Conservation (phyloP, 306 rosid species). For the Lotus japonicus region DNA sequence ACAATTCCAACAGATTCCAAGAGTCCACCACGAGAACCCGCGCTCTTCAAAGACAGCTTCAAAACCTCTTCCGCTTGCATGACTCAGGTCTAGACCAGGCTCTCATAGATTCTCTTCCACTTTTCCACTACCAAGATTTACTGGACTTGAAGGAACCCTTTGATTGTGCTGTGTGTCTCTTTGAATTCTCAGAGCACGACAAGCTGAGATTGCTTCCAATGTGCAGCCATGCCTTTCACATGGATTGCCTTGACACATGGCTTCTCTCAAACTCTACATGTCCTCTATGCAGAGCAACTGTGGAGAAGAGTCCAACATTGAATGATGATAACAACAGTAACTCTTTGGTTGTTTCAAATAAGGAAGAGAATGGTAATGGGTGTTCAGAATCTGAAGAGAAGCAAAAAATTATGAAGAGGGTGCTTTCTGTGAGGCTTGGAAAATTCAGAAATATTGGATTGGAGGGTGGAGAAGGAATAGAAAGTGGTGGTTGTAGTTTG, state of each 20-base stretch:
- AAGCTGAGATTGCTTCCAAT: conserved; percentile 66
- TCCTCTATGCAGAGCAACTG: conserved; percentile 70
- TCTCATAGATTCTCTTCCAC: conserved; percentile 60
- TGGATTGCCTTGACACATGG: conserved; percentile 80
- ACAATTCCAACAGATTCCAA: conserved; percentile 44
- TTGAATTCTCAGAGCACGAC: conserved; percentile 58
- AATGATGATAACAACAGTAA: neutral
- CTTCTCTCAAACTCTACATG: conserved; percentile 82
- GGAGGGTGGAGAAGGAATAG: conserved; percentile 20
- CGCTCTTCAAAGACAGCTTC: conserved; percentile 76
- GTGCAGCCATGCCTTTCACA: conserved; percentile 87
- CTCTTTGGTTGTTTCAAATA: conserved; percentile 24
- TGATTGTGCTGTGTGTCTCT: conserved; percentile 83
- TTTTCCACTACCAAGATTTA: conserved; percentile 57
- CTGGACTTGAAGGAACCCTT: conserved; percentile 64
- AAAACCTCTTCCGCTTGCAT: conserved; percentile 69
- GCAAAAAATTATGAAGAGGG: conserved; percentile 33
- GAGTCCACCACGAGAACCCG: conserved; percentile 41
- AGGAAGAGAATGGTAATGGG: conserved; percentile 24
- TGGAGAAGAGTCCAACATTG: conserved; percentile 28
- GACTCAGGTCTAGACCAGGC: conserved; percentile 79
- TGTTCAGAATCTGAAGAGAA: conserved; percentile 50
- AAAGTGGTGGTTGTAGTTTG: conserved; percentile 31
- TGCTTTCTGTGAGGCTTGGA: conserved; percentile 81
- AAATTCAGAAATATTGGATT: conserved; percentile 46